A percentile compares a stretch with the other conserved stretches of the same genome.
Conservation (phyloP, 768 basidiomycete genomes). For the Serendipita sp. region DNA sequence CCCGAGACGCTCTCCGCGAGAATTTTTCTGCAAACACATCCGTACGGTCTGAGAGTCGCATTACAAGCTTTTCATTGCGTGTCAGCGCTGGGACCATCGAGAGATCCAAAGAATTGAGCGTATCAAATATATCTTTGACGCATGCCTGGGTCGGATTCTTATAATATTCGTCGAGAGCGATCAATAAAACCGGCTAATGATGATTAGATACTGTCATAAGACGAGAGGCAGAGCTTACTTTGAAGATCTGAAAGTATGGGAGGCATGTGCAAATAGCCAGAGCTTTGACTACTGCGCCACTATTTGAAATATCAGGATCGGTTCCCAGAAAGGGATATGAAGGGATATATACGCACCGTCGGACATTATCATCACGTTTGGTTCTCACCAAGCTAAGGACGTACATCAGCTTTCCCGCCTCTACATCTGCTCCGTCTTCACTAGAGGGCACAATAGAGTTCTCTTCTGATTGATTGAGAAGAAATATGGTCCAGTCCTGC, state of each 20-base stretch:
- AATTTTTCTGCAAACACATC: slow-evolving; percentile 87
- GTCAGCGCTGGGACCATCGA: slow-evolving; percentile 63
- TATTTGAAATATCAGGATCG: slow-evolving; percentile 30
- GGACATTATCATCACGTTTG: slow-evolving; percentile 71
- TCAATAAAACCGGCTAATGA: slow-evolving; percentile 72
- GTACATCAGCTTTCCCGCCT: slow-evolving; percentile 41
- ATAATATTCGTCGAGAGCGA: slow-evolving; percentile 94
- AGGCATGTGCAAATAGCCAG: slow-evolving; percentile 87
- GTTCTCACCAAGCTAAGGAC: slow-evolving; percentile 85
- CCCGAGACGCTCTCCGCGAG: slow-evolving; percentile 15
- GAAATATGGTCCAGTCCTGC: slow-evolving; percentile 98
- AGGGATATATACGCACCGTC: slow-evolving; percentile 36
- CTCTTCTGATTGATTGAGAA: slow-evolving; percentile 84
- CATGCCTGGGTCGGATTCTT: slow-evolving; percentile 77
- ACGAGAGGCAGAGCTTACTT: slow-evolving; percentile 31
- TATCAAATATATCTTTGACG: slow-evolving; percentile 77
- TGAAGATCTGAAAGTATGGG: slow-evolving; percentile 93
- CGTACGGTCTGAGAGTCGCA: slow-evolving; percentile 80
- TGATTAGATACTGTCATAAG: neutral
- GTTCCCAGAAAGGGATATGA: neutral
- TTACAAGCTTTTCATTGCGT: slow-evolving; percentile 70
- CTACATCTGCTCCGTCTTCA: slow-evolving; percentile 30
- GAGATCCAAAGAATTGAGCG: slow-evolving; percentile 83
- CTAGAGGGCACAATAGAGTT: slow-evolving; percentile 68
- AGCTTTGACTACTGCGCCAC: slow-evolving; percentile 82